phyloP scores from a whole-genome alignment of 495 filamentous ascomycete species.

The Penicillium fimorum region DNA sequence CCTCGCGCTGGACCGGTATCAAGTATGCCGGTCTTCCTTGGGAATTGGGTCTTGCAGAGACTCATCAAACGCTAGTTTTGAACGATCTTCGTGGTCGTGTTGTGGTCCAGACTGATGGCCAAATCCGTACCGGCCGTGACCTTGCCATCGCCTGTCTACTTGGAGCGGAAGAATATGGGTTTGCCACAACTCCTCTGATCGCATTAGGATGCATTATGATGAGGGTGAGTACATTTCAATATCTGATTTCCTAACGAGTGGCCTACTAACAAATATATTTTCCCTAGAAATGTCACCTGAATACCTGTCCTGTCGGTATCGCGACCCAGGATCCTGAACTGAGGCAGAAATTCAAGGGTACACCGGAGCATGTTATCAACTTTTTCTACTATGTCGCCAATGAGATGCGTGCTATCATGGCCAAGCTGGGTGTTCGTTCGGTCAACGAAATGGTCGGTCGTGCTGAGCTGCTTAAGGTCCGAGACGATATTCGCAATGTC shows the following conservation, averaged over 20 bases:
- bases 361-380: slow-evolving; percentile 98
- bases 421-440: slow-evolving; percentile 88
- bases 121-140: slow-evolving; percentile 91
- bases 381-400: slow-evolving; percentile 99
- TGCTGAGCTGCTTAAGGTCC: slow-evolving; percentile 80
- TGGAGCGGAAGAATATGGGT: slow-evolving; percentile 97
- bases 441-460: slow-evolving; percentile 99
- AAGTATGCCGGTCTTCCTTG: slow-evolving; percentile 98
- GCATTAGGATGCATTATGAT: slow-evolving; percentile 99
- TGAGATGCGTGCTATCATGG: slow-evolving; percentile 98
- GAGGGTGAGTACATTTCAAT: slow-evolving; percentile 49
- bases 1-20: slow-evolving; percentile 98
- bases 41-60: slow-evolving; percentile 97
- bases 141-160: slow-evolving; percentile 95
- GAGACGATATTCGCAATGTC: slow-evolving; percentile 80
- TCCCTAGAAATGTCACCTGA: slow-evolving; percentile 51
- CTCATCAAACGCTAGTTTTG: slow-evolving; percentile 96
- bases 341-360: slow-evolving; percentile 90
- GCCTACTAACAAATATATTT: background rate
- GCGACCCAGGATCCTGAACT: slow-evolving; percentile 96
- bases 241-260: background rate
- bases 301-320: slow-evolving; percentile 95
- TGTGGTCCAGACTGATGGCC: slow-evolving; percentile 96
- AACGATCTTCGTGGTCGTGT: slow-evolving; percentile 97
- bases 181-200: slow-evolving; percentile 95